These are phyloP conservation scores for Haberlea rhodopensis DNA, from an alignment of 257 asterid genomes.

Conservation along the genomic window DNA sequence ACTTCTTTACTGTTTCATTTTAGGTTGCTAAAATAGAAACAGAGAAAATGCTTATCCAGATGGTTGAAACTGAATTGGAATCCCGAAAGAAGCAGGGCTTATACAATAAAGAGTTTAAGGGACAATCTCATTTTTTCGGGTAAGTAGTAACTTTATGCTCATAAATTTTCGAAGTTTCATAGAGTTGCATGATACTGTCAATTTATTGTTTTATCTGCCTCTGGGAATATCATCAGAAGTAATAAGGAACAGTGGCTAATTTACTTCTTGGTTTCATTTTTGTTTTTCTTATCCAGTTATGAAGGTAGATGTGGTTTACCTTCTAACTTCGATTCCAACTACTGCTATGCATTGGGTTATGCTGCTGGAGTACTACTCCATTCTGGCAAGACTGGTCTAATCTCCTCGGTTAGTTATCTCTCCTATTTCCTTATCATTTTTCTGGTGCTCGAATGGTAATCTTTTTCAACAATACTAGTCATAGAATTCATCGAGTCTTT, in stretches of 20 bases:
- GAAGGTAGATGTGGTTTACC: slow-evolving; percentile 97
- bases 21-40: slow-evolving; percentile 75
- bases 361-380: slow-evolving; percentile 38
- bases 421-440: neutral
- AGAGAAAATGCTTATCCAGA: slow-evolving; percentile 94
- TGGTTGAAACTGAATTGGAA: slow-evolving; percentile 96
- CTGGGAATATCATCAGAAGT: neutral
- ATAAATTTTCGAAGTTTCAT: neutral
- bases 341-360: slow-evolving; percentile 66
- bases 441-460: neutral
- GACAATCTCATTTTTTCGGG: slow-evolving; percentile 98
- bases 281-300: slow-evolving; percentile 33
- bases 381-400: slow-evolving; percentile 36
- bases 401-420: slow-evolving; percentile 52
- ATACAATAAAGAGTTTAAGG: slow-evolving; percentile 70
- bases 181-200: neutral
- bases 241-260: neutral
- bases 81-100: slow-evolving; percentile 58
- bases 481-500: neutral
- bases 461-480: neutral
- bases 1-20: slow-evolving; percentile 8
- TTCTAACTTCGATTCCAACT: slow-evolving; percentile 75
- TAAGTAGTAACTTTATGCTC: slow-evolving; percentile 24
- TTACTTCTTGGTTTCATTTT: slow-evolving; percentile 4
- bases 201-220: neutral